Percentiles rank a stretch among this genome's conserved stretches.
Conservation (phyloP, 2,329 filamentous ascomycete genomes). For the Nemania serpens region DNA sequence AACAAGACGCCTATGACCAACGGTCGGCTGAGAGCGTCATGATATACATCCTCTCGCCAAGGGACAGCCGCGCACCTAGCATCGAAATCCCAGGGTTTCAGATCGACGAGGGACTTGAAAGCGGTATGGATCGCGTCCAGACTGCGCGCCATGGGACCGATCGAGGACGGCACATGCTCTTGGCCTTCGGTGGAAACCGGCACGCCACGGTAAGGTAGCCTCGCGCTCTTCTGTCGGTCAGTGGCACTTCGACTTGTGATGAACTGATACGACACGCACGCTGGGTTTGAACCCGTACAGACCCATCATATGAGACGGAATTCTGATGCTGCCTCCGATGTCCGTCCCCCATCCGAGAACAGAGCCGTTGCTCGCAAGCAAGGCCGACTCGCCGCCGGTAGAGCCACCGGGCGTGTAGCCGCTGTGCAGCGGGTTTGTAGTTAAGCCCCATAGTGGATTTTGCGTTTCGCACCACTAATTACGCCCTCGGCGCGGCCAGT, state of each 20-base stretch:
- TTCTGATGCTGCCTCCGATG: conserved; percentile 56
- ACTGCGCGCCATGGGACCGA: conserved; percentile 63
- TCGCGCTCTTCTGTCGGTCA: conserved; percentile 50
- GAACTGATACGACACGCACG: conserved; percentile 41
- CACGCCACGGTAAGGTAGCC: conserved; percentile 62
- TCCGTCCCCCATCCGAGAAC: conserved; percentile 56
- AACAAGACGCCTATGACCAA: conserved; percentile 49
- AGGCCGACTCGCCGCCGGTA: conserved; percentile 37
- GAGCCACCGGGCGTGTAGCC: conserved; percentile 51
- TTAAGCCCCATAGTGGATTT: conserved; percentile 56
- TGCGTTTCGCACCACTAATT: conserved; percentile 58
- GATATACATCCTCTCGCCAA: conserved; percentile 55
- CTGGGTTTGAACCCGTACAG: conserved; percentile 55
- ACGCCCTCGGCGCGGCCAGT: neutral
- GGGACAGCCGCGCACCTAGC: conserved; percentile 57
- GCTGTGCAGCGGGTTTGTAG: conserved; percentile 50
- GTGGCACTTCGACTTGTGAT: conserved; percentile 1
- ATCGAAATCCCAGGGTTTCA: conserved; percentile 59
- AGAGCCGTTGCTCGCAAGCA: conserved; percentile 38
- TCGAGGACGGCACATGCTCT: conserved; percentile 65
- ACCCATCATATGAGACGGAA: conserved; percentile 53
- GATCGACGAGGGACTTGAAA: conserved; percentile 53
- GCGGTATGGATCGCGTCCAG: conserved; percentile 54
- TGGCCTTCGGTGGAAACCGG: conserved; percentile 67
- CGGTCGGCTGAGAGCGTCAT: conserved; percentile 46